Conservation (phyloP, 495 filamentous ascomycete species). For the Aspergillus avenaceus region DNA sequence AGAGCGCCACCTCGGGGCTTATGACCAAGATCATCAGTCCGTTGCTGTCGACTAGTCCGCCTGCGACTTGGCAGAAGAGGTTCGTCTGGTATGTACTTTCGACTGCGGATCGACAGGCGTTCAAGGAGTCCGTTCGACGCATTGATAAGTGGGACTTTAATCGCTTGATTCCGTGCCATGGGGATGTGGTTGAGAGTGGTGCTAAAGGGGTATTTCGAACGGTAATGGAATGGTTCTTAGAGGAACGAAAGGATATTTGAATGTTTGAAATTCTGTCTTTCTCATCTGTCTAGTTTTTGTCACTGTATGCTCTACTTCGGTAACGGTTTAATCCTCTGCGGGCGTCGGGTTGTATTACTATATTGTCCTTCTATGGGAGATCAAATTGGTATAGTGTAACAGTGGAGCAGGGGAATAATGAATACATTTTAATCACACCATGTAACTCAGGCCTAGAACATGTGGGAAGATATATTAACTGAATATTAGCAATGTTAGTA, state of each 20-base stretch:
- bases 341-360: neutral
- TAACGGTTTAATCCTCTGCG: neutral
- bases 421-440: neutral
- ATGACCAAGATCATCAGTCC: constrained; percentile 58
- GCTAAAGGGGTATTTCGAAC: constrained; percentile 76
- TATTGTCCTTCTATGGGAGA: no score
- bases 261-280: neutral
- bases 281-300: neutral
- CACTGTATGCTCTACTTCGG: neutral
- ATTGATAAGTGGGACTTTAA: constrained; percentile 85
- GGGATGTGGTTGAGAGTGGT: constrained; percentile 76
- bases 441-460: no score
- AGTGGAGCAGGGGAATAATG: no score
- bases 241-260: constrained; percentile 25
- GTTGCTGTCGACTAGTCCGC: constrained; percentile 52
- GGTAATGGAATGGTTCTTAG: constrained; percentile 82
- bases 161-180: constrained; percentile 87
- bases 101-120: constrained; percentile 57
- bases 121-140: constrained; percentile 59
- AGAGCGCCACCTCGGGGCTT: constrained; percentile 50
- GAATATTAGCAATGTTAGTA: no score
- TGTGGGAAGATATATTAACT: no score
- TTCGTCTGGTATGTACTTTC: constrained; percentile 78
- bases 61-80: constrained; percentile 70
- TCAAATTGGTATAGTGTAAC: no score